A percentile compares a stretch with the other conserved stretches of the same genome.
These are phyloP conservation scores for Pythium sp. DNA, from an alignment of 352 stramenopile genomes.

Conservation along the genomic window DNA sequence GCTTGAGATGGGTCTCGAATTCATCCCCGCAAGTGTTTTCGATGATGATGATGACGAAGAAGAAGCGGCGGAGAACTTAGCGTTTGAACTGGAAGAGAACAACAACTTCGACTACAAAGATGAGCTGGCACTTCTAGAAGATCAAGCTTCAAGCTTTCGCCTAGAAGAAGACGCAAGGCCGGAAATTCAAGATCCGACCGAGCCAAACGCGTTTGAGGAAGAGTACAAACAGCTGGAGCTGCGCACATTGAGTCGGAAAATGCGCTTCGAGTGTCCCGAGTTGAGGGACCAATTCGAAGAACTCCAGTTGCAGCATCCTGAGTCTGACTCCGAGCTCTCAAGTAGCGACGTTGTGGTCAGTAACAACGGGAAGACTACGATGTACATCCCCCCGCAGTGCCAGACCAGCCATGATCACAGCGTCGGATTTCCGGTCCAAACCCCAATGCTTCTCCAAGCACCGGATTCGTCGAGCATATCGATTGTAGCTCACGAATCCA, in stretches of 20 bases:
- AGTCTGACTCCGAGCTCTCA: not conserved
- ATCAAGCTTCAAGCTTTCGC: not conserved
- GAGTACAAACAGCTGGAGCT: conserved; percentile 16
- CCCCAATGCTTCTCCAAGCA: not conserved
- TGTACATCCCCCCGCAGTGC: conserved; percentile 43
- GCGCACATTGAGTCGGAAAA: conserved; percentile 17
- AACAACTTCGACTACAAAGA: conserved; percentile 5
- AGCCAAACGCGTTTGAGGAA: conserved; percentile 5
- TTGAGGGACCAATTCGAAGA: conserved; percentile 11
- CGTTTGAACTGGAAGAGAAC: not conserved
- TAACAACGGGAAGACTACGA: conserved; percentile 39
- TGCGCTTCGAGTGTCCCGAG: conserved; percentile 27
- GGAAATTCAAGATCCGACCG: conserved; percentile 18
- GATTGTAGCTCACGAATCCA: not conserved
- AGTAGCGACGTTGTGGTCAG: conserved; percentile 31
- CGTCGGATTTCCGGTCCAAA: not conserved
- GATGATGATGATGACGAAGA: conserved; percentile 16
- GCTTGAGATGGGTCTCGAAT: conserved; percentile 52
- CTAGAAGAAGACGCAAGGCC: conserved; percentile 2
- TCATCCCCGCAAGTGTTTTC: conserved; percentile 25
- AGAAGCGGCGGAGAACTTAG: not conserved
- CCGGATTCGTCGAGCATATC: conserved; percentile 2
- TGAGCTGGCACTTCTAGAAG: not conserved
- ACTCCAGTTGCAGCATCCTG: not conserved
- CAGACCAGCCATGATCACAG: not conserved